These are phyloP conservation scores for Globisporangium splendens DNA, from an alignment of 352 stramenopile genomes.

Conservation along the genomic window DNA sequence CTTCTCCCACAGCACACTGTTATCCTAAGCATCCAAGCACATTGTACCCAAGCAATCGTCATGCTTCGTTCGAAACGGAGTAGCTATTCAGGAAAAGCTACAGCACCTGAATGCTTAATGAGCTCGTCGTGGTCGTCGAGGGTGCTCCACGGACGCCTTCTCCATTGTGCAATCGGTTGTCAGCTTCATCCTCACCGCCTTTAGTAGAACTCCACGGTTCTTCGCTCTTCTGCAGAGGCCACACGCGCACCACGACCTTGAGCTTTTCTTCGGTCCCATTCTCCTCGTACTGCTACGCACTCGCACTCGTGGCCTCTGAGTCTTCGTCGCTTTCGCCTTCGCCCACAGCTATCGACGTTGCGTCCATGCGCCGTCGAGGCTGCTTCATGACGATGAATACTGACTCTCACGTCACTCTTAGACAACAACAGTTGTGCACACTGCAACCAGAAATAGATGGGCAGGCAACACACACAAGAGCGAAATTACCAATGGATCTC, in stretches of 20 bases:
- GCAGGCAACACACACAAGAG: too few relatives aligned
- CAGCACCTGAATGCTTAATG: conserved; percentile 32
- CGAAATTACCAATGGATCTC: too few relatives aligned
- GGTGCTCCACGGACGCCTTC: neutral
- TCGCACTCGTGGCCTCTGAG: neutral
- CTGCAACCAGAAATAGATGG: too few relatives aligned
- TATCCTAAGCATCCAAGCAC: conserved; percentile 20
- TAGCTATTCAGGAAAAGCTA: neutral
- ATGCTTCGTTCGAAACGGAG: neutral
- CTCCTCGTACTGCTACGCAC: neutral
- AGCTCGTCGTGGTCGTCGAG: conserved; percentile 15
- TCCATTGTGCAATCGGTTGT: neutral
- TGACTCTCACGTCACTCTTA: neutral
- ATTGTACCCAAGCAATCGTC: neutral
- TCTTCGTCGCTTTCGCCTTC: neutral
- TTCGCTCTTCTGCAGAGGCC: conserved; percentile 49
- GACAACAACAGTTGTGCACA: too few relatives aligned
- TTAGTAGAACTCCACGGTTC: conserved; percentile 25
- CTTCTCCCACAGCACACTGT: conserved; percentile 59
- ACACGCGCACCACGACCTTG: conserved; percentile 60
- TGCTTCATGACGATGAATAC: neutral
- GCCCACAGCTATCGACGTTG: neutral
- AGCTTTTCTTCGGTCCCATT: conserved; percentile 41
- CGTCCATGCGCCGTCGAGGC: conserved; percentile 1
- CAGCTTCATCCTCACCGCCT: neutral